Conservation (phyloP, 2,329 filamentous ascomycete species). For the Fonsecaea erecta region DNA sequence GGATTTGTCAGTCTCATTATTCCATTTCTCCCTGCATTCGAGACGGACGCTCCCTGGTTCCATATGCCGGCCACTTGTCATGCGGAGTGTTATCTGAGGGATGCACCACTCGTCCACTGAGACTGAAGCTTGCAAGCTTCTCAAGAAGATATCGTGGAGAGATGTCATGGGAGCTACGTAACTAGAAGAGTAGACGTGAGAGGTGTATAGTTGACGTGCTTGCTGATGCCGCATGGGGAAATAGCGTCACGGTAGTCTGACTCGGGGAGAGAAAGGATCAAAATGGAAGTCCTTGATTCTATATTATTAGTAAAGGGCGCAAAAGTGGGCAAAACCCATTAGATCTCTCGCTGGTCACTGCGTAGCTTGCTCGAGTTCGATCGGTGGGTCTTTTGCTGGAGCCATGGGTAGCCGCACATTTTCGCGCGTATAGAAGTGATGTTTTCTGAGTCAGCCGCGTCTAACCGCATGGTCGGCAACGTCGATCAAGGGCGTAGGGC, state of each 20-base stretch:
- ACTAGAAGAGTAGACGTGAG: slow-evolving; percentile 42
- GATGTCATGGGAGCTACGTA: not conserved
- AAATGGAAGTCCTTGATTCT: too few relatives aligned
- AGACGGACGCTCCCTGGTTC: not conserved
- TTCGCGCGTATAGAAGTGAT: not conserved
- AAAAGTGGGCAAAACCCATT: not conserved
- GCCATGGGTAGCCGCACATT: not conserved
- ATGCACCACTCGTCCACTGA: not conserved
- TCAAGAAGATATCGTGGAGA: not conserved
- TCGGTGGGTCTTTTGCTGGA: too few relatives aligned
- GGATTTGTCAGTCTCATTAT: slow-evolving; percentile 52
- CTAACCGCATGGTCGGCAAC: not conserved
- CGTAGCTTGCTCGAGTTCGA: not conserved
- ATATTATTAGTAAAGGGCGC: not conserved
- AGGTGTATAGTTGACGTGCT: slow-evolving; percentile 52
- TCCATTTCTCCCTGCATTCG: slow-evolving; percentile 54
- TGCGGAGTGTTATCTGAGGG: not conserved
- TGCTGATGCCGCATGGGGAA: slow-evolving; percentile 46
- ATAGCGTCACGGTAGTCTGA: slow-evolving; percentile 45
- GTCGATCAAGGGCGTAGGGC: not conserved
- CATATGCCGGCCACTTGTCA: not conserved
- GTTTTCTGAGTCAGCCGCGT: not conserved
- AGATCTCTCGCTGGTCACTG: not conserved
- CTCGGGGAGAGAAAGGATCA: not conserved
- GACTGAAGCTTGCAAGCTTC: not conserved